phyloP scores from a whole-genome alignment of 257 asterid species.

The Solanum habrochaites region DNA sequence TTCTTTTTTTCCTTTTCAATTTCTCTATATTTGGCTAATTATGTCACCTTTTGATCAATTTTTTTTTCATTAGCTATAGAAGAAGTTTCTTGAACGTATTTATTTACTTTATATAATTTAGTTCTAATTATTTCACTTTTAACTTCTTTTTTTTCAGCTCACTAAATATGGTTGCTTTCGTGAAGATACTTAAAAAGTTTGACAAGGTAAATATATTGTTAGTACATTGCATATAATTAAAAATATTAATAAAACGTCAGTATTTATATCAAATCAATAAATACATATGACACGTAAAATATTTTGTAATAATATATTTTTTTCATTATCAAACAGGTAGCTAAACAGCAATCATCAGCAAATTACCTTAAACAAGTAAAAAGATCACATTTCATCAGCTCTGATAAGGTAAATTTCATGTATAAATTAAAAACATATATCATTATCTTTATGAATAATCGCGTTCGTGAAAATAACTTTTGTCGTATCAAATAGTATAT shows the following conservation, averaged over 20 bases:
- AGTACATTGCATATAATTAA: neutral
- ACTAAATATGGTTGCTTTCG: constrained; percentile 82
- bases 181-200: constrained; percentile 84
- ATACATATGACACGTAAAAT: neutral
- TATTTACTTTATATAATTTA: neutral
- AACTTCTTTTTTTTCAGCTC: constrained; percentile 40
- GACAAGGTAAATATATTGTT: constrained; percentile 51
- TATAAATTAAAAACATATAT: neutral
- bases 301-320: neutral
- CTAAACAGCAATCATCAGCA: constrained; percentile 56
- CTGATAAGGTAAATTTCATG: constrained; percentile 55
- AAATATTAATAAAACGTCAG: neutral
- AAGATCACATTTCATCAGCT: constrained; percentile 72
- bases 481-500: neutral
- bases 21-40: neutral
- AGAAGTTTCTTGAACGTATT: constrained; percentile 1
- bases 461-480: neutral
- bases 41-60: neutral
- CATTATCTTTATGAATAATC: neutral
- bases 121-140: neutral
- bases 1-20: neutral
- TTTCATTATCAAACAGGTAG: constrained; percentile 29
- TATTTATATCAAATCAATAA: neutral
- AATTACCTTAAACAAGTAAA: constrained; percentile 68
- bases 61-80: neutral